Conservation (phyloP, 352 stramenopile genomes). For the Phytophthora pluvialis region DNA sequence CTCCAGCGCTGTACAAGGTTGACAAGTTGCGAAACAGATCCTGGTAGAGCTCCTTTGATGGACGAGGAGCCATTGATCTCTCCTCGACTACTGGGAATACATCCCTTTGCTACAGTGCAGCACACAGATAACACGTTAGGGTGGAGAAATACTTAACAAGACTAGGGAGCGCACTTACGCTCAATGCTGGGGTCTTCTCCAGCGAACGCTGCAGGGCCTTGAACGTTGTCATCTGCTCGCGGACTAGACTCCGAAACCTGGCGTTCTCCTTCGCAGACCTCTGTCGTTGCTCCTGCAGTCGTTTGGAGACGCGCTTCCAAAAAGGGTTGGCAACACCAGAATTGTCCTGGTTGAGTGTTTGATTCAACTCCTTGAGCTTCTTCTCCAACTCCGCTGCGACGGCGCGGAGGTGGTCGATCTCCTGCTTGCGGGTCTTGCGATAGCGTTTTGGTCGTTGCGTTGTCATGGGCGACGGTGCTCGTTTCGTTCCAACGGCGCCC, state of each 20-base stretch:
- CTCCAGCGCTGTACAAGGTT: conserved; percentile 30
- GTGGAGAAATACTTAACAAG: not conserved
- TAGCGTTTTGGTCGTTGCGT: conserved; percentile 29
- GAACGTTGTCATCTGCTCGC: conserved; percentile 33
- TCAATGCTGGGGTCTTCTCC: conserved; percentile 22
- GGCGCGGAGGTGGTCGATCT: conserved; percentile 49
- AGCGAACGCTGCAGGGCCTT: conserved; percentile 37
- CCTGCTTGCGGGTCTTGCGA: conserved; percentile 48
- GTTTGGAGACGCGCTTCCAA: conserved; percentile 52
- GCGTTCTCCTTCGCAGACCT: conserved; percentile 50
- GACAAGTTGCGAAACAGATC: conserved; percentile 45
- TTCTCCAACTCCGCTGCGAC: conserved; percentile 44
- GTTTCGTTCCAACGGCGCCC: conserved; percentile 1
- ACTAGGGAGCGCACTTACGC: not conserved
- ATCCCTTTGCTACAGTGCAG: conserved; percentile 26
- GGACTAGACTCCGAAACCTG: conserved; percentile 49
- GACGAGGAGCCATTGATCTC: not conserved
- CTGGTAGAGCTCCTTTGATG: conserved; percentile 39
- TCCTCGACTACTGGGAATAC: conserved; percentile 18
- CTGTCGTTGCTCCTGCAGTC: conserved; percentile 46
- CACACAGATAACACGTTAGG: not conserved
- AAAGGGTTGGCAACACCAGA: conserved; percentile 38
- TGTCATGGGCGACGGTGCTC: not conserved
- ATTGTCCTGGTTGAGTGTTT: conserved; percentile 28
- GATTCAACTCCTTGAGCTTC: conserved; percentile 45